These are phyloP conservation scores for Hymenoscyphus albidus DNA, from an alignment of 2,329 filamentous ascomycete species.

Conservation along the genomic window DNA sequence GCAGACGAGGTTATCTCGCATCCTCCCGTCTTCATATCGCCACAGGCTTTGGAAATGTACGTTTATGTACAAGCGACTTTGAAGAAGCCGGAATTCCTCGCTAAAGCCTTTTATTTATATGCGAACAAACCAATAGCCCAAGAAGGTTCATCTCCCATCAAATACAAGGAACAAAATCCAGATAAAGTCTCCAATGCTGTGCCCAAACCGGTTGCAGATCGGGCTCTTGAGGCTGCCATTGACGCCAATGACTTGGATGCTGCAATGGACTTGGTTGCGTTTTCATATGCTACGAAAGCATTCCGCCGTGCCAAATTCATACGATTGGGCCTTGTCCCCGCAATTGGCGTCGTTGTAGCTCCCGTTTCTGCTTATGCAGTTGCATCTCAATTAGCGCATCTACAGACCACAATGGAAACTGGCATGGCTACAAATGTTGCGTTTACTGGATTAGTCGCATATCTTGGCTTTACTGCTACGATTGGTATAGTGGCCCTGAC, in stretches of 20 bases:
- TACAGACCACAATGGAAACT: conserved; percentile 75
- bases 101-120: conserved; percentile 76
- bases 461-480: conserved; percentile 74
- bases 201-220: conserved; percentile 63
- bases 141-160: conserved; percentile 54
- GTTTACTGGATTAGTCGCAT: conserved; percentile 77
- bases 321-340: conserved; percentile 58
- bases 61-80: conserved; percentile 72
- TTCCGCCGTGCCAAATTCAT: conserved; percentile 66
- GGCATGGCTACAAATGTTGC: conserved; percentile 71
- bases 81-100: conserved; percentile 69
- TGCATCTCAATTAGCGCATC: conserved; percentile 60
- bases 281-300: conserved; percentile 62
- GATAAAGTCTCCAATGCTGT: conserved; percentile 69
- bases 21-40: conserved; percentile 75
- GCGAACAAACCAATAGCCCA: conserved; percentile 74
- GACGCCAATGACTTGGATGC: conserved; percentile 72
- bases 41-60: conserved; percentile 67
- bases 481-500: conserved; percentile 81
- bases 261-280: conserved; percentile 71
- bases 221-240: conserved; percentile 76
- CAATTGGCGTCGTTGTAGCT: conserved; percentile 50
- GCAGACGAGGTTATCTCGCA: conserved; percentile 70
- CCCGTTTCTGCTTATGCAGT: conserved; percentile 68
- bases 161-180: conserved; percentile 61